Percentiles rank a stretch among this genome's conserved stretches.
Conservation (phyloP, 2,329 filamentous ascomycete species). For the Coniella vitis region DNA sequence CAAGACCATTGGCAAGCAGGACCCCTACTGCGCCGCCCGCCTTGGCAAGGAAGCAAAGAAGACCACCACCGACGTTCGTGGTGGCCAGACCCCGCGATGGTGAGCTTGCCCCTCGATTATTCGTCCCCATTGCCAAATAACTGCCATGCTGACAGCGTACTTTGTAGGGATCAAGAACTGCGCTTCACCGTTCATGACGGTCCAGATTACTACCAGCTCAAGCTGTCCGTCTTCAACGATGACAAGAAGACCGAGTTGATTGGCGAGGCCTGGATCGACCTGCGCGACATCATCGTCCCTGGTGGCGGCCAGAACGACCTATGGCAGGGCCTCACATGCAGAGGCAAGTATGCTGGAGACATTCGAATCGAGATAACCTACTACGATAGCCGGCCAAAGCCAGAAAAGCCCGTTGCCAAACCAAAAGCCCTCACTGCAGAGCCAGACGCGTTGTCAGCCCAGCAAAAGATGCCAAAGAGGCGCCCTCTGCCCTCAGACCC, state of each 20-base stretch:
- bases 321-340: slow-evolving; percentile 84
- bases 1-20: slow-evolving; percentile 97
- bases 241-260: slow-evolving; percentile 97
- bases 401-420: slow-evolving; percentile 60
- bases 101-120: slow-evolving; percentile 36
- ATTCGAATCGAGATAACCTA: slow-evolving; percentile 93
- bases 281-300: slow-evolving; percentile 71
- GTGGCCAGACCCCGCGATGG: slow-evolving; percentile 94
- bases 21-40: slow-evolving; percentile 90
- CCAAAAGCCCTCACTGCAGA: slow-evolving; percentile 36
- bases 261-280: slow-evolving; percentile 84
- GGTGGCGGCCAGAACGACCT: slow-evolving; percentile 91
- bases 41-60: slow-evolving; percentile 97
- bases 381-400: slow-evolving; percentile 82
- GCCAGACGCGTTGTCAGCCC: slow-evolving; percentile 31
- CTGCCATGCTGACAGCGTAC: slow-evolving; percentile 8
- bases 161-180: slow-evolving; percentile 98
- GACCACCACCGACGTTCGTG: slow-evolving; percentile 87
- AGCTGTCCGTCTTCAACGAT: slow-evolving; percentile 94
- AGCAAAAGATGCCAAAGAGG: slow-evolving; percentile 64
- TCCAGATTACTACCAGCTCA: slow-evolving; percentile 90
- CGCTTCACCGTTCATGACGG: slow-evolving; percentile 95
- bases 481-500: slow-evolving; percentile 79
- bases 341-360: slow-evolving; percentile 92
- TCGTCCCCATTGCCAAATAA: background rate